phyloP scores from a whole-genome alignment of 2,329 filamentous ascomycete species.

The Stachybotrys chartarum region DNA sequence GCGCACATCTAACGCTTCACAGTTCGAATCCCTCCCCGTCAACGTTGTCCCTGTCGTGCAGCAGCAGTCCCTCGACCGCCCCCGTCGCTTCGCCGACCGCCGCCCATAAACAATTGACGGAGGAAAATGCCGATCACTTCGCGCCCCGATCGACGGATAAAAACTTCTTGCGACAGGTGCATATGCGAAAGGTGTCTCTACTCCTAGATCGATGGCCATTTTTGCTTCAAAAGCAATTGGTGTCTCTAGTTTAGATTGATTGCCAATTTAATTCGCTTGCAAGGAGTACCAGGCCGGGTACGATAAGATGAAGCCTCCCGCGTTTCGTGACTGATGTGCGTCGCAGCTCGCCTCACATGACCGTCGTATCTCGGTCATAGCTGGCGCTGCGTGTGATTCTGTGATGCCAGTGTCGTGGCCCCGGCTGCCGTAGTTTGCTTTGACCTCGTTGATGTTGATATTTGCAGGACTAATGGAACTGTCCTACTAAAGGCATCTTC shows the following conservation, averaged over 20 bases:
- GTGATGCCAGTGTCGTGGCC: too few relatives aligned
- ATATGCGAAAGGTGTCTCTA: not conserved
- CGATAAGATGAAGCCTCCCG: too few relatives aligned
- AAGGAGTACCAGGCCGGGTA: too few relatives aligned
- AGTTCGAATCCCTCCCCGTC: slow-evolving; percentile 98
- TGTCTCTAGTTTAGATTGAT: slow-evolving; percentile 77
- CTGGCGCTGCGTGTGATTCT: too few relatives aligned
- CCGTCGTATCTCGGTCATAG: too few relatives aligned
- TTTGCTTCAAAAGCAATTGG: slow-evolving; percentile 30
- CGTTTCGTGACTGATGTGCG: too few relatives aligned
- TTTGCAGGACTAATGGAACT: too few relatives aligned
- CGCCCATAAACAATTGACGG: slow-evolving; percentile 24
- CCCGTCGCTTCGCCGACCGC: slow-evolving; percentile 68
- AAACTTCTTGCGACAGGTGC: not conserved
- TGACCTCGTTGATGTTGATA: too few relatives aligned
- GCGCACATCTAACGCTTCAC: slow-evolving; percentile 23
- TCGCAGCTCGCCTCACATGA: too few relatives aligned
- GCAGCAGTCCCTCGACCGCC: slow-evolving; percentile 77
- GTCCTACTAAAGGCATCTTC: too few relatives aligned
- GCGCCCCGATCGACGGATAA: not conserved
- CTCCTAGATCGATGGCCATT: slow-evolving; percentile 12
- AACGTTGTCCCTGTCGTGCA: slow-evolving; percentile 89
- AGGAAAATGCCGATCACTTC: not conserved
- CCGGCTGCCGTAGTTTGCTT: too few relatives aligned
- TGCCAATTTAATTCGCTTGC: slow-evolving; percentile 52